Evolutionary conservation across 495 filamentous ascomycete species (phyloP).

Genomic region (Aeminium ludgeri): DNA sequence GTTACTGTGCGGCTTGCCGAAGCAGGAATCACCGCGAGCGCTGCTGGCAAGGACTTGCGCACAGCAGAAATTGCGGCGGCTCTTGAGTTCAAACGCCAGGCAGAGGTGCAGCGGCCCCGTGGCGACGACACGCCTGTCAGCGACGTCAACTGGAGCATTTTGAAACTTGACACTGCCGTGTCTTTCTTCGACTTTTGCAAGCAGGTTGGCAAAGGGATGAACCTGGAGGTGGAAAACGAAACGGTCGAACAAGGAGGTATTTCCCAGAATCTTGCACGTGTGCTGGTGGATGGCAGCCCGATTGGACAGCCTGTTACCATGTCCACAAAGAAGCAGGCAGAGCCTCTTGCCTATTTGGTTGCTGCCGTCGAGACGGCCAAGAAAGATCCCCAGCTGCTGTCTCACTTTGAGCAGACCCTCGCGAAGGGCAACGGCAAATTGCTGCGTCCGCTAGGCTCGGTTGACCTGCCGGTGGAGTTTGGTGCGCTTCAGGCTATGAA

Average conservation of each 20-base stretch:
- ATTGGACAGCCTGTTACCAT: conserved; percentile 26
- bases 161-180: conserved; percentile 27
- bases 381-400: conserved; percentile 23
- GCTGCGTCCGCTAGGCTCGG: conserved; percentile 21
- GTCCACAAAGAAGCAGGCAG: conserved; percentile 25
- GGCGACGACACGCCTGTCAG: conserved; percentile 23
- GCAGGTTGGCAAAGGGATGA: conserved; percentile 16
- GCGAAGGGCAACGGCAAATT: conserved; percentile 27
- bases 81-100: conserved; percentile 21
- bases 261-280: conserved; percentile 11
- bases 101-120: conserved; percentile 16
- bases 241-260: background rate
- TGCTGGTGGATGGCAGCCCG: conserved; percentile 23
- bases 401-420: conserved; percentile 26
- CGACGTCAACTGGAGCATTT: conserved; percentile 23
- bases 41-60: background rate
- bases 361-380: conserved; percentile 28
- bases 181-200: conserved; percentile 31
- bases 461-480: conserved; percentile 23
- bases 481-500: conserved; percentile 28
- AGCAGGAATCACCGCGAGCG: background rate
- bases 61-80: conserved; percentile 5
- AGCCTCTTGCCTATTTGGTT: conserved; percentile 25
- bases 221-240: conserved; percentile 20
- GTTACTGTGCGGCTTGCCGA: conserved; percentile 23